Evolutionary conservation across 2,329 filamentous ascomycete genomes (phyloP), one percentile per base, ranked within the genome.

Genomic region (Cryphonectria carpinicola): DNA sequence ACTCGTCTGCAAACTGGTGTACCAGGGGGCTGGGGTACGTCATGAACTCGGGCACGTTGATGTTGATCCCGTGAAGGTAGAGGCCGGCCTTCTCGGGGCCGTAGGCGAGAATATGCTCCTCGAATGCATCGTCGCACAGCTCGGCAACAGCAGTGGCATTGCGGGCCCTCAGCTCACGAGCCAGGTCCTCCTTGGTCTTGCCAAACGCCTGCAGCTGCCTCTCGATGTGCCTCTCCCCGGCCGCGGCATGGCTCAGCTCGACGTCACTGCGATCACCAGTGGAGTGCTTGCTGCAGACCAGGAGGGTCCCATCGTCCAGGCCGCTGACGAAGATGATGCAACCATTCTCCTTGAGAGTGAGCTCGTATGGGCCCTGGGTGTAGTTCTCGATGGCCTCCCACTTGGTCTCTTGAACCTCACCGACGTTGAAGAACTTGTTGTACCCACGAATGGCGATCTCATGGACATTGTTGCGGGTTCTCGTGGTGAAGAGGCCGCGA

Each of bases 211-310:
- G 85, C 54, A 99, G 87, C 81, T 99, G 96, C 74, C 84, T 87
- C 79, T 96, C 92, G 0, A 97, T 86, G 86, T 93, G 95, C 71
- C 82, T 82, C 84, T 98, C 95, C 62, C 95, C 96, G 4, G 90
- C 94, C 71, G 87, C 86, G 3, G 96, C 93, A 83, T 99, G 96
- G 81, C 93, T 98, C 70, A 92, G 74, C 41, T 90, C 86, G 6
- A 85, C 82, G 78, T 97, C 93, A 32, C 81, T 82, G n/a, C 95
- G 88, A 35, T 89, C 84, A 8, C 96, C 96, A 0, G 95, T 98
- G 0, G 96, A 98, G 80, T 99, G 96, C 79, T 99, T 99, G 86
- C 95, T 98, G 87, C 95, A 98, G n/a, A 99, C 95, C 10, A 99
- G 85, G 13, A 99, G 84, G 1, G 93, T 94, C 49, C 89, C 95